Evolutionary conservation across 495 filamentous ascomycete species (phyloP), one percentile per base, ranked within the genome.

Genomic region (Aspergillus leporis): DNA sequence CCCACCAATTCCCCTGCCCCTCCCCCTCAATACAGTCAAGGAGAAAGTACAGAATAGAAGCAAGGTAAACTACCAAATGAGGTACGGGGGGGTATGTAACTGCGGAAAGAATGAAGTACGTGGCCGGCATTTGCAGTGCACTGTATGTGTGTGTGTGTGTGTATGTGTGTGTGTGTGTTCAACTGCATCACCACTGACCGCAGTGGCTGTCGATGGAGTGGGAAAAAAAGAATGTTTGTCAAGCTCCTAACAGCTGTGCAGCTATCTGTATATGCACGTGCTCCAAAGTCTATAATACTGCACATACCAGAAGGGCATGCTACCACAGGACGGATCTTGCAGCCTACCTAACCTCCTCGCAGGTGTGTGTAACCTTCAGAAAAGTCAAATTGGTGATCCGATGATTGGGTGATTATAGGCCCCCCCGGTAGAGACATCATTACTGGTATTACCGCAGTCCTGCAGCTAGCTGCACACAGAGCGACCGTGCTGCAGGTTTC

Each of bases 191-290:
- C 22, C 47, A 14, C 13, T 13, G 16, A 49, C 22, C 47, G 9
- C 22, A n/a, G 47, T 50, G 31, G 14, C n/a, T 30, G 25, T 25
- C 49, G 13, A 31, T 12, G 34, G 22, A 40, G 51, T 14, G 34
- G 51, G 28, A 40, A 41, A n/a, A 36, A n/a, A n/a, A 6, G 32
- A 53, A 53, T 53, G 51, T 31, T 40, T 40, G 51, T 23, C 51
- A 53, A 53, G 34, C 51, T 53, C 51, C 51, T 53, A 16, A 47
- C 43, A 22, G 51, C 51, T 53, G 41, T 53, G 51, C 51, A 53
- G 14, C 38, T 53, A 40, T 40, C 51, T 23, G 30, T 21, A 52
- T 52, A 52, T 52, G 50, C 21, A 36, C 50, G 50, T 52, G 50
- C 32, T 16, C 36, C 28, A 28, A 28, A 28, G 25, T 6, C 25